A percentile compares a stretch with the other conserved stretches of the same genome.
These are phyloP conservation scores for Litchi chinensis DNA, from an alignment of 345 rosid species.

Conservation along the genomic window DNA sequence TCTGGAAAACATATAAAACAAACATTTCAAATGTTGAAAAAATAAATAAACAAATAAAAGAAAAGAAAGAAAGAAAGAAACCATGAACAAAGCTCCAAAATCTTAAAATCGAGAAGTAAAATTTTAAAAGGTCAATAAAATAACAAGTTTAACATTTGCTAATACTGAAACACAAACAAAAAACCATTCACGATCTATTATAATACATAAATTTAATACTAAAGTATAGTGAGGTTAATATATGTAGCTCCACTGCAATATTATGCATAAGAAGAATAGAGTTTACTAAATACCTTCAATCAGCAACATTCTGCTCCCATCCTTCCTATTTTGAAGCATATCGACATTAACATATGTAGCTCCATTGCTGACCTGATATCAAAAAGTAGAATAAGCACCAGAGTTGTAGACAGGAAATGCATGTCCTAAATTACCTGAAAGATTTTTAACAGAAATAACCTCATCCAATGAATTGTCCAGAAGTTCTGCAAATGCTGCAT, in stretches of 20 bases:
- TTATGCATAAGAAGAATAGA: not conserved
- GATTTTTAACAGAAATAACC: conserved; percentile 37
- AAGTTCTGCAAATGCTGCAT: conserved; percentile 92
- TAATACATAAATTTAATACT: not conserved
- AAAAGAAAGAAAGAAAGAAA: no score
- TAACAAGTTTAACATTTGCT: not conserved
- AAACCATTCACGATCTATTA: not conserved
- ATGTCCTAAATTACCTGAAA: not conserved
- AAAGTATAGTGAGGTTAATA: not conserved
- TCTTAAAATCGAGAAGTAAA: conserved; percentile 2
- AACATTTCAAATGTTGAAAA: not conserved
- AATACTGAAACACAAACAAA: not conserved
- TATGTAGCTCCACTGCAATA: not conserved
- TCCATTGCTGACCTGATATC: conserved; percentile 66
- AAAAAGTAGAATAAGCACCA: conserved; percentile 14
- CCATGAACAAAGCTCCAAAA: conserved; percentile 7
- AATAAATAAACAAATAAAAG: no score
- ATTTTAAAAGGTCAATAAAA: not conserved
- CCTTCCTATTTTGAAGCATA: conserved; percentile 67
- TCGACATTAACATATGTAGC: conserved; percentile 79
- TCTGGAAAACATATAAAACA: conserved; percentile 47
- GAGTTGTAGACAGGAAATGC: conserved; percentile 1
- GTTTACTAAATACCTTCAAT: conserved; percentile 61
- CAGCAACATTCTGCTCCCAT: conserved; percentile 65
- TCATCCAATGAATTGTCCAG: conserved; percentile 89